phyloP scores from a whole-genome alignment of 2,329 filamentous ascomycete species.

The Fusarium paranaense region DNA sequence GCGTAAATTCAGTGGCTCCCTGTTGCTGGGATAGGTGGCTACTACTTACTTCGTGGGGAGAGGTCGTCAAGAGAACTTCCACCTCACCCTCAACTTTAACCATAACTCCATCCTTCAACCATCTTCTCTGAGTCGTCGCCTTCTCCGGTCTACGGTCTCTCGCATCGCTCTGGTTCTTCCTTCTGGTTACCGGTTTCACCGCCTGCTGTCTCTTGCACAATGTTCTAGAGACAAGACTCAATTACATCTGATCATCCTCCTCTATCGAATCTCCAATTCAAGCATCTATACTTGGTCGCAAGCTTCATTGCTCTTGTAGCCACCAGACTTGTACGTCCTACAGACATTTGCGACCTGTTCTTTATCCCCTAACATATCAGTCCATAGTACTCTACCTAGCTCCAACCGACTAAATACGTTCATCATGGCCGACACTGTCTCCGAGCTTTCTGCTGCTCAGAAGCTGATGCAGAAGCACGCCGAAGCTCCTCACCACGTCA shows the following conservation, averaged over 20 bases:
- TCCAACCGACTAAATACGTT: constrained; percentile 27
- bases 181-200: constrained; percentile 55
- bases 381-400: constrained; percentile 11
- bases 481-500: constrained; percentile 68
- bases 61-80: constrained; percentile 53
- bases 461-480: constrained; percentile 74
- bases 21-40: constrained; percentile 39
- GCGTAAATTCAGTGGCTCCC: constrained; percentile 46
- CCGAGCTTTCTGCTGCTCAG: constrained; percentile 67
- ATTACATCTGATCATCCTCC: constrained; percentile 42
- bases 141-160: constrained; percentile 44
- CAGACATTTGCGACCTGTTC: not conserved
- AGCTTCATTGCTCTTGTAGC: constrained; percentile 40
- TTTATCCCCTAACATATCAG: constrained; percentile 28
- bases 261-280: constrained; percentile 33
- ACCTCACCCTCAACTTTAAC: constrained; percentile 54
- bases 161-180: constrained; percentile 55
- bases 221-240: constrained; percentile 53
- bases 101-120: constrained; percentile 42
- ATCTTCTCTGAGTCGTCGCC: constrained; percentile 40
- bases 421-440: constrained; percentile 57
- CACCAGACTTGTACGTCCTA: constrained; percentile 28
- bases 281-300: constrained; percentile 31
- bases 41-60: constrained; percentile 45
- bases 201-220: constrained; percentile 51